These are phyloP conservation scores for Pholiota molesta DNA, from an alignment of 768 basidiomycete genomes.

Conservation along the genomic window DNA sequence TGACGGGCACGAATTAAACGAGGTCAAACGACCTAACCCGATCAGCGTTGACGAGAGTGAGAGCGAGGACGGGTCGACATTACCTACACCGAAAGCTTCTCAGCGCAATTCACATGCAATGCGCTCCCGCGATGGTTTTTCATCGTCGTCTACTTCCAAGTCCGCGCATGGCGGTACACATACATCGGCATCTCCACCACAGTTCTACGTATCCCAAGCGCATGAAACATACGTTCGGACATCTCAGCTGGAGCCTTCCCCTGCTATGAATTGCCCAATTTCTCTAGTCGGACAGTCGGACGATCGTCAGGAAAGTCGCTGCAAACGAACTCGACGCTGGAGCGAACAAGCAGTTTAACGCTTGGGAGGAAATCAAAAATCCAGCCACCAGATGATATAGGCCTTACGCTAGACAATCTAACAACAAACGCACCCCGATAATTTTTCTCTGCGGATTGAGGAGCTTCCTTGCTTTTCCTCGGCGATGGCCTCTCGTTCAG, in stretches of 20 bases:
- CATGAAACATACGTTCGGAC: conserved; percentile 45
- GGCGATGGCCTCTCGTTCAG: background rate
- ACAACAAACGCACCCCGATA: background rate
- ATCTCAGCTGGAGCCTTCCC: conserved; percentile 56
- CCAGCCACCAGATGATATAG: background rate
- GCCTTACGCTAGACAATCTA: conserved; percentile 1
- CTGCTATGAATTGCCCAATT: conserved; percentile 49
- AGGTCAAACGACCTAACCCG: conserved; percentile 31
- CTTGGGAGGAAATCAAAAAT: conserved; percentile 8
- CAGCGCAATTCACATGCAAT: conserved; percentile 14
- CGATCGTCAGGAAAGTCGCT: conserved; percentile 19
- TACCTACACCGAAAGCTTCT: conserved; percentile 29
- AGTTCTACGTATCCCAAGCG: conserved; percentile 37
- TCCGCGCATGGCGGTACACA: conserved; percentile 22
- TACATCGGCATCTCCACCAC: conserved; percentile 36
- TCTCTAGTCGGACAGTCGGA: conserved; percentile 25
- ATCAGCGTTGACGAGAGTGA: conserved; percentile 5
- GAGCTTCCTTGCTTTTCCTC: background rate
- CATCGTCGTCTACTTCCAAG: conserved; percentile 20
- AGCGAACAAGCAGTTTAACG: conserved; percentile 7
- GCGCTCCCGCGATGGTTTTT: conserved; percentile 8
- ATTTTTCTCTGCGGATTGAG: background rate
- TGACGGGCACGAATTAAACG: conserved; percentile 48
- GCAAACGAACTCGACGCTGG: background rate
- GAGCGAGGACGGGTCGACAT: conserved; percentile 15